Evolutionary conservation across 257 asterid species (phyloP).

Genomic region (Solanum dulcamara): DNA sequence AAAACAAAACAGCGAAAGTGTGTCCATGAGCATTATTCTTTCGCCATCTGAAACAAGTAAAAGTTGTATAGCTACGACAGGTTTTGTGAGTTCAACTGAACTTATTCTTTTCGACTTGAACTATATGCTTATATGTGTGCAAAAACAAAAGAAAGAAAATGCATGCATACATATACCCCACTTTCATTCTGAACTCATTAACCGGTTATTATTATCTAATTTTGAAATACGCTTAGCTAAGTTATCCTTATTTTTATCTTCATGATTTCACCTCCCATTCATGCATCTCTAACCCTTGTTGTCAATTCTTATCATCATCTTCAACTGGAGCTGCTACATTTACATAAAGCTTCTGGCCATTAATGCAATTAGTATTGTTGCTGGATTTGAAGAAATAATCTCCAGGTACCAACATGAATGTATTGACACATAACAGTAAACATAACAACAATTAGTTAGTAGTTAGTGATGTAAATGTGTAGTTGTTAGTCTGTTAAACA

Average conservation of each 20-base stretch:
- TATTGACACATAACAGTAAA: too few species aligned
- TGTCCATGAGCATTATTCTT: not conserved
- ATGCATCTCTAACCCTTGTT: too few species aligned
- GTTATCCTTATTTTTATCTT: not conserved
- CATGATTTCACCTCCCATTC: too few species aligned
- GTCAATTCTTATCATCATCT: not conserved
- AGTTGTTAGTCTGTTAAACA: too few species aligned
- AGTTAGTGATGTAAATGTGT: too few species aligned
- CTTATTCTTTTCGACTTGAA: not conserved
- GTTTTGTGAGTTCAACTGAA: not conserved
- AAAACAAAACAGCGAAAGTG: not conserved
- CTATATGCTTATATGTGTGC: not conserved
- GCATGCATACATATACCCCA: not conserved
- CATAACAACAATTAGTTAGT: too few species aligned
- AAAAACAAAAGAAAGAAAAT: not conserved
- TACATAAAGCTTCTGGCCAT: not conserved
- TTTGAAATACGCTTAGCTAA: not conserved
- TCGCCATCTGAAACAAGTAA: not conserved
- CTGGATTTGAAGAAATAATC: not conserved
- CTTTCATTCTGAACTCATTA: not conserved
- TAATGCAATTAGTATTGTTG: not conserved
- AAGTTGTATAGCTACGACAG: not conserved
- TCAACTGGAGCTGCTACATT: not conserved
- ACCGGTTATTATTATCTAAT: not conserved
- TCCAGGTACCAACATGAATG: not conserved